Conservation (phyloP, 75 land plant genomes). For the Selaginella moellendorffii region DNA sequence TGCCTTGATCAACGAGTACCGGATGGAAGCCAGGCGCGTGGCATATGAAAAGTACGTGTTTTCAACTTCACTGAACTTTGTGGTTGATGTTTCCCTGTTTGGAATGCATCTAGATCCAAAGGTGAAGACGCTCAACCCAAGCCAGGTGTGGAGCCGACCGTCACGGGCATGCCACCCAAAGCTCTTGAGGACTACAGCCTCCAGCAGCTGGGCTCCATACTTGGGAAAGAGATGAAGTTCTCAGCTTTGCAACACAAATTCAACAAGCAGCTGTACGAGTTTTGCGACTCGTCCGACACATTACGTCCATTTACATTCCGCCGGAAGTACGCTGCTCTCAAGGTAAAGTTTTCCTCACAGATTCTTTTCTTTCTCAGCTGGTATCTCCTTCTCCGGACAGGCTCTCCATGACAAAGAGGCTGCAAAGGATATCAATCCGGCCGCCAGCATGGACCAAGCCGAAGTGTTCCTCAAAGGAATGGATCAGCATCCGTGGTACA, state of each 20-base stretch:
- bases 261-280: background rate
- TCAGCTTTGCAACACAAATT: constrained; percentile 9
- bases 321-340: constrained; percentile 9
- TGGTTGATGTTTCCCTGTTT: background rate
- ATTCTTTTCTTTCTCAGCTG: too few species aligned
- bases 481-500: constrained; percentile 7
- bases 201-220: constrained; percentile 7
- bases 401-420: background rate
- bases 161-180: constrained; percentile 4
- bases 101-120: background rate
- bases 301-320: constrained; percentile 10
- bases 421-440: constrained; percentile 6
- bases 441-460: background rate
- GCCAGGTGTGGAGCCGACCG: background rate
- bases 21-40: constrained; percentile 13
- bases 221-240: constrained; percentile 12
- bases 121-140: background rate
- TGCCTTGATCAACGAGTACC: constrained; percentile 8
- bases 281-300: constrained; percentile 1
- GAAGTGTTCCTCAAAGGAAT: constrained; percentile 2
- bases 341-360: too few species aligned
- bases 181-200: constrained; percentile 12
- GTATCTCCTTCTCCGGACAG: too few species aligned
- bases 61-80: background rate
- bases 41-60: constrained; percentile 8